These are phyloP conservation scores for Leptomonas pyrrhocoris DNA, from an alignment of 208 protist genomes.

Conservation along the genomic window DNA sequence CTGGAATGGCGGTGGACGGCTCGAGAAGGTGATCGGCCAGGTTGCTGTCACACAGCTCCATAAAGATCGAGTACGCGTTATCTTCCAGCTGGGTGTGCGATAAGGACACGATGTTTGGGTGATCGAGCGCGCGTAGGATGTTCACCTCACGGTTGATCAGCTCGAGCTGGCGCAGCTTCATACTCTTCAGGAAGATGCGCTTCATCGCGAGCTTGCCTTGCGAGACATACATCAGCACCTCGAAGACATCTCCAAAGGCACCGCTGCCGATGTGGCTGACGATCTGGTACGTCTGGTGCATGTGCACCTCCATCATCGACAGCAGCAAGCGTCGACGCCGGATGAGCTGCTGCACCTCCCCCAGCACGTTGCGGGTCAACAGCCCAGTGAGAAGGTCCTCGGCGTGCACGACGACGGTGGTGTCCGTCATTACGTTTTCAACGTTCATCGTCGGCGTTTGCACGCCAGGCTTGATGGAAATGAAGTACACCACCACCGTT, in stretches of 20 bases:
- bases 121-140: slow-evolving; percentile 76
- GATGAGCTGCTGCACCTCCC: slow-evolving; percentile 45
- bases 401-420: slow-evolving; percentile 29
- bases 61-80: slow-evolving; percentile 78
- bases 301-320: slow-evolving; percentile 54
- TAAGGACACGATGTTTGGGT: slow-evolving; percentile 78
- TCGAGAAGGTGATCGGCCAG: slow-evolving; percentile 44
- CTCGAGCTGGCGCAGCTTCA: slow-evolving; percentile 58
- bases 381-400: slow-evolving; percentile 30
- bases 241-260: slow-evolving; percentile 79
- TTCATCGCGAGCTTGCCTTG: slow-evolving; percentile 84
- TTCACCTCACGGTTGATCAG: slow-evolving; percentile 75
- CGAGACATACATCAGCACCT: slow-evolving; percentile 70
- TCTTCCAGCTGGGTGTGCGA: slow-evolving; percentile 72
- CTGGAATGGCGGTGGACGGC: slow-evolving; percentile 23
- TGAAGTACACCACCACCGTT: slow-evolving; percentile 57
- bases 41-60: slow-evolving; percentile 78
- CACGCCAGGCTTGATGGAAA: slow-evolving; percentile 33
- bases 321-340: slow-evolving; percentile 47
- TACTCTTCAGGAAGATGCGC: slow-evolving; percentile 68
- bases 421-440: slow-evolving; percentile 33
- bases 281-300: slow-evolving; percentile 62
- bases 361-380: slow-evolving; percentile 40
- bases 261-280: slow-evolving; percentile 68
- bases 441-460: slow-evolving; percentile 34